A percentile compares a stretch with the other conserved stretches of the same genome.
These are phyloP conservation scores for Xylaria sp. DNA, from an alignment of 2,329 filamentous ascomycete genomes.

Conservation along the genomic window DNA sequence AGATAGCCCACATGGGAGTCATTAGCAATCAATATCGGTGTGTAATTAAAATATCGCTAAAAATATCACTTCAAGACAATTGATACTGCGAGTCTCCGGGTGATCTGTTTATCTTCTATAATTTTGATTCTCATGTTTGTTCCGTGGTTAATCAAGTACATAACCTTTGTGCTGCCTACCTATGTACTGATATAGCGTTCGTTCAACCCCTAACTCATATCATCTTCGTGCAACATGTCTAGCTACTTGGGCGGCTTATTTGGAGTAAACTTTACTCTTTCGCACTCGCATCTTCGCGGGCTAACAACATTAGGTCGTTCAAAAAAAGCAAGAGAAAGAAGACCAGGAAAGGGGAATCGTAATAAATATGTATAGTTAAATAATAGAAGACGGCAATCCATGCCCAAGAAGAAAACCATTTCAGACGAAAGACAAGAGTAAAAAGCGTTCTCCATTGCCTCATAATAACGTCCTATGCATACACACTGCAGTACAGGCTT, in stretches of 20 bases:
- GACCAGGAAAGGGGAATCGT: not conserved
- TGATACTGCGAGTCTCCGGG: not conserved
- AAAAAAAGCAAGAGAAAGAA: not conserved
- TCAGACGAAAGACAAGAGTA: constrained; percentile 3
- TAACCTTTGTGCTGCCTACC: not conserved
- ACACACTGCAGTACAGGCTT: constrained; percentile 26
- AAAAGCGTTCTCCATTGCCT: constrained; percentile 34
- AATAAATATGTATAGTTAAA: not conserved
- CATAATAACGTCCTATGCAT: constrained; percentile 37
- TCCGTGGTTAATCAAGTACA: not conserved
- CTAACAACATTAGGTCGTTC: not conserved
- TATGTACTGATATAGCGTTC: not conserved
- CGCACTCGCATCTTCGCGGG: not conserved
- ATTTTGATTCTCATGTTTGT: not conserved
- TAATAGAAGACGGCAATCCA: not conserved
- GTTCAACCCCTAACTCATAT: not conserved
- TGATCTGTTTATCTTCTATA: not conserved
- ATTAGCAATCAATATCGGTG: not conserved
- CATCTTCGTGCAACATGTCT: no score
- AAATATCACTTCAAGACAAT: constrained; percentile 21
- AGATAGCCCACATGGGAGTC: constrained; percentile 20
- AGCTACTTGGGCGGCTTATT: no score
- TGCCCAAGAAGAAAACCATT: not conserved
- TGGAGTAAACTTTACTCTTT: not conserved
- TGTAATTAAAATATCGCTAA: constrained; percentile 17